Evolutionary conservation across 306 rosid genomes (phyloP).

Genomic region (Elaeagnus macrophylla): DNA sequence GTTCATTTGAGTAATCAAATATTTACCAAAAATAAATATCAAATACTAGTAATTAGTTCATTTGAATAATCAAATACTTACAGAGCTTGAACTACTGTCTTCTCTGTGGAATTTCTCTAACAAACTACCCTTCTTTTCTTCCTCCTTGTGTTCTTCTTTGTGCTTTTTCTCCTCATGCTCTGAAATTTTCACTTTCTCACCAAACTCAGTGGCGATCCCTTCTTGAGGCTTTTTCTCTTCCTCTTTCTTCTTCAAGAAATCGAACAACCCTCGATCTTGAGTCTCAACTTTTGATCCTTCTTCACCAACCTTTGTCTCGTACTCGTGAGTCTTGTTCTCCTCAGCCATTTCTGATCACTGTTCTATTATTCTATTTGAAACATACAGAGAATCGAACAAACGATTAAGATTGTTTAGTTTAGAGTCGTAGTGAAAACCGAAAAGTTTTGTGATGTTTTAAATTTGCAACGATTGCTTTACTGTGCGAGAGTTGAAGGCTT

Average conservation of each 20-base stretch:
- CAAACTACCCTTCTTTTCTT: slow-evolving; percentile 25
- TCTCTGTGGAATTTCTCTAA: slow-evolving; percentile 33
- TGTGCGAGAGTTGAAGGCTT: too few species aligned
- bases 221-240: slow-evolving; percentile 29
- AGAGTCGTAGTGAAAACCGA: too few species aligned
- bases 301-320: slow-evolving; percentile 19
- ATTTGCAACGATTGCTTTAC: too few species aligned
- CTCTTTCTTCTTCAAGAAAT: slow-evolving; percentile 51
- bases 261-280: slow-evolving; percentile 64
- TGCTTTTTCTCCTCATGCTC: slow-evolving; percentile 5
- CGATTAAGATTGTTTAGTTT: background rate
- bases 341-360: slow-evolving; percentile 46
- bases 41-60: background rate
- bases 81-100: slow-evolving; percentile 40
- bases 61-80: slow-evolving; percentile 12
- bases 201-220: slow-evolving; percentile 16
- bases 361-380: background rate
- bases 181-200: slow-evolving; percentile 24
- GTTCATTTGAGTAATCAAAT: background rate
- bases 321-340: slow-evolving; percentile 38
- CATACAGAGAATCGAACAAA: background rate
- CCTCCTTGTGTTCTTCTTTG: slow-evolving; percentile 10
- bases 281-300: slow-evolving; percentile 30
- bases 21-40: slow-evolving; percentile 23
- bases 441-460: too few species aligned